phyloP scores from a whole-genome alignment of 2,329 filamentous ascomycete genomes.

The Decorospora gaudefroyi region DNA sequence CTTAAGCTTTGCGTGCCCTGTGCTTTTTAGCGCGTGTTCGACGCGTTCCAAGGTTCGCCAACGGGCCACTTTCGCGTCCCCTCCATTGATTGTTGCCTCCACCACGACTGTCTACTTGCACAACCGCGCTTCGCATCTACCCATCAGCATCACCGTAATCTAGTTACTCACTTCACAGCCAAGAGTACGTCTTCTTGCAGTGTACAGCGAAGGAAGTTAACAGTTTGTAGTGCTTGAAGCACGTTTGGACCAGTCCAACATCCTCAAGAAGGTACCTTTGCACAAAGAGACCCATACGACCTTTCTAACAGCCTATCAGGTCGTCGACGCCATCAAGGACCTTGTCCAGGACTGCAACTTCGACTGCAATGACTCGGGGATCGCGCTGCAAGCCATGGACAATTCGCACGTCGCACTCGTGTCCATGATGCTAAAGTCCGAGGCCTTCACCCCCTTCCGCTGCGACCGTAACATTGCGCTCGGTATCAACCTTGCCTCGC shows the following conservation, averaged over 20 bases:
- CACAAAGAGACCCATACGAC: neutral
- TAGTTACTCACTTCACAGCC: conserved; percentile 6
- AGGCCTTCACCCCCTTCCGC: conserved; percentile 91
- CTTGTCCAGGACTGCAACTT: conserved; percentile 99
- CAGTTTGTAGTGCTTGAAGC: conserved; percentile 80
- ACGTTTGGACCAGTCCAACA: conserved; percentile 88
- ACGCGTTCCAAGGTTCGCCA: conserved; percentile 28
- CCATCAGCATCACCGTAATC: conserved; percentile 3
- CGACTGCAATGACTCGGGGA: conserved; percentile 99
- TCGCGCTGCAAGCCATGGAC: conserved; percentile 99
- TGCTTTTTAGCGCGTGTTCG: conserved; percentile 26
- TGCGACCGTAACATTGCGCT: conserved; percentile 99
- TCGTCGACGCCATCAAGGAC: conserved; percentile 99
- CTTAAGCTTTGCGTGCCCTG: conserved; percentile 13
- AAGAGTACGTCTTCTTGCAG: conserved; percentile 25
- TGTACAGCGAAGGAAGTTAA: conserved; percentile 23
- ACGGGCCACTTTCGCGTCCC: conserved; percentile 26
- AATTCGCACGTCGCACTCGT: conserved; percentile 99
- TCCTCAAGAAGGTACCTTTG: conserved; percentile 85
- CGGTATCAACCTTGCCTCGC: conserved; percentile 92
- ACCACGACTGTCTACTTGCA: conserved; percentile 12
- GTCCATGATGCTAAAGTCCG: conserved; percentile 97
- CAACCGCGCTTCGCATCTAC: conserved; percentile 14
- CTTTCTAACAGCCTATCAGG: conserved; percentile 57
- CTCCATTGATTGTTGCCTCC: conserved; percentile 26